These are phyloP conservation scores for Schizosaccharomyces lindneri DNA, from an alignment of 805 yeast species.

Conservation along the genomic window DNA sequence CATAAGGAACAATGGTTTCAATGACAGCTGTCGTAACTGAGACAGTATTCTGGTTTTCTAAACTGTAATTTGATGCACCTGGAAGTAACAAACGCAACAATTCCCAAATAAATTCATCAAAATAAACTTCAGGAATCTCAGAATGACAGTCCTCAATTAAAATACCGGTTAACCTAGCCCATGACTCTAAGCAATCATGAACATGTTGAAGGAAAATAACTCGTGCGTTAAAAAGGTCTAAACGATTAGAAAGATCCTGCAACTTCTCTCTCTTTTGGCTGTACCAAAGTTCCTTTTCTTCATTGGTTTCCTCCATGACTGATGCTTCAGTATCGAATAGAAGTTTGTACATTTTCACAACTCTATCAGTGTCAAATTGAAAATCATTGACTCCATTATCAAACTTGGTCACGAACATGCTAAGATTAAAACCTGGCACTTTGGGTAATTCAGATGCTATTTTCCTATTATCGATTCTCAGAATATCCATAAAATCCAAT, in stretches of 20 bases:
- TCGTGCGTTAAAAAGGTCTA: background rate
- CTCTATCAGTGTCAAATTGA: background rate
- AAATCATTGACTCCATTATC: background rate
- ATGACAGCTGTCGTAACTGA: background rate
- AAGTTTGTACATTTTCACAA: background rate
- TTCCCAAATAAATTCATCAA: background rate
- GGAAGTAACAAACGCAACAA: background rate
- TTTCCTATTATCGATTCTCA: background rate
- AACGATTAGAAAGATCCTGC: background rate
- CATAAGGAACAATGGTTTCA: background rate
- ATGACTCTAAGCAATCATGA: background rate
- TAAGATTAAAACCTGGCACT: background rate
- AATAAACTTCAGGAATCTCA: background rate
- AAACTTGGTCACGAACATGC: background rate
- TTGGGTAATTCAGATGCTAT: background rate
- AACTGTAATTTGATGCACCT: background rate
- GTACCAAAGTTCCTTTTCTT: background rate
- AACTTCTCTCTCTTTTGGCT: background rate
- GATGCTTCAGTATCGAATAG: background rate
- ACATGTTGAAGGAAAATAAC: background rate
- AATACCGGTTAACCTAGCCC: background rate
- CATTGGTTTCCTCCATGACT: background rate
- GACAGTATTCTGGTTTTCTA: background rate
- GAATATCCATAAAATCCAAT: background rate
- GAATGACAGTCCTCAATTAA: background rate